phyloP scores from a whole-genome alignment of 192 early-diverging fungal species.

The Dispira simplex region DNA sequence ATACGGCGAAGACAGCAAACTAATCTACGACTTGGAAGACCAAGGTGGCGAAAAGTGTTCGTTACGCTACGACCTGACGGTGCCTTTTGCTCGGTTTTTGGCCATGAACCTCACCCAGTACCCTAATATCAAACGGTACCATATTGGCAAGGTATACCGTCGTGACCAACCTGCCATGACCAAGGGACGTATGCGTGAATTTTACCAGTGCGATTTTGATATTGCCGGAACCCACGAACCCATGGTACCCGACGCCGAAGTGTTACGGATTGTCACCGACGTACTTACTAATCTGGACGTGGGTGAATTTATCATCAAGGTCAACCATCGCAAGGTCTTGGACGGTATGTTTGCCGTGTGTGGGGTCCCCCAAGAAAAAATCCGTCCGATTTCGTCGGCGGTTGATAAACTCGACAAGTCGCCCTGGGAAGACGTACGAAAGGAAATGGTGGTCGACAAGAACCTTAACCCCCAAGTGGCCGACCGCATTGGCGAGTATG shows the following conservation, averaged over 20 bases:
- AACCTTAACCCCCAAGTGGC: constrained; percentile 62
- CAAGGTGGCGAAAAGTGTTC: constrained; percentile 95
- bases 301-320: constrained; percentile 83
- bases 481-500: constrained; percentile 88
- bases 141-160: constrained; percentile 97
- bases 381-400: constrained; percentile 87
- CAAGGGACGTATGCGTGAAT: constrained; percentile 98
- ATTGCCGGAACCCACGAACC: constrained; percentile 87
- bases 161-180: constrained; percentile 97
- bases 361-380: constrained; percentile 77
- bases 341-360: constrained; percentile 96
- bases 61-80: constrained; percentile 92
- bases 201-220: constrained; percentile 98
- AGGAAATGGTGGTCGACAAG: constrained; percentile 92
- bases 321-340: constrained; percentile 94
- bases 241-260: constrained; percentile 97
- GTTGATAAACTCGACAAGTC: constrained; percentile 98
- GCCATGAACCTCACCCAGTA: constrained; percentile 77
- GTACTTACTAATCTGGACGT: constrained; percentile 66
- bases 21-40: constrained; percentile 95
- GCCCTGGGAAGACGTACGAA: constrained; percentile 85
- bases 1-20: constrained; percentile 97
- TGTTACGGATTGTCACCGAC: constrained; percentile 65
- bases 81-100: constrained; percentile 92
- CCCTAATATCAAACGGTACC: constrained; percentile 88